Base-by-base conservation (phyloP, 2,329 filamentous ascomycete species). In the Trichoderma asperellum region DNA sequence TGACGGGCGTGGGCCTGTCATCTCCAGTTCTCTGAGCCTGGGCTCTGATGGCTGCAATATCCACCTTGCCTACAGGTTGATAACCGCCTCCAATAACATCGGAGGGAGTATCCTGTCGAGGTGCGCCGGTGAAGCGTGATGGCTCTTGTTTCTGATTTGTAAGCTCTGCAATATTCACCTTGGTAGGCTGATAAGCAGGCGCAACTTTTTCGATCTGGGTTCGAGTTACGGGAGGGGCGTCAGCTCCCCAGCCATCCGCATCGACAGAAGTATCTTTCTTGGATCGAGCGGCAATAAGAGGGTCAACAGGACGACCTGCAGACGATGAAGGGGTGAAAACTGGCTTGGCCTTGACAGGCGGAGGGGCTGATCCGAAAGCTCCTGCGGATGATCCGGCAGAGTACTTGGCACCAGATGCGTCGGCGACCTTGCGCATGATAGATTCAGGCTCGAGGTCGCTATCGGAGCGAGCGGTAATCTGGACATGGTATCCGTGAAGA, bases 381-480 rank as follows among this genome's bases (percentile, higher is more conserved):
- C 86, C 83, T 29, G 84, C 84, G 62, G 88, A 84, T 70, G 86
- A 86, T 66, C 89, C 91, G 12, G 88, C 88, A 4, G 93, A 93
- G 82, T 99, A 99, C 80, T 97, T 98, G 72, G 95, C 89, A 71
- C 96, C 96, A 55, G 96, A 98, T 34, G 96, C 91, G 84, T 98
- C 94, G 70, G 93, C 89, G 59, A 99, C 93, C 81, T 97, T 98
- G 78, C 96, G 91, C 75, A 98, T 87, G 74, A 99, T 97, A 69
- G 86, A 85, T 76, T 97, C 93, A 47, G 94, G 92, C 34, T 91
- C 93, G 71, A 99, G 88, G 77, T 98, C 94, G 76, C 88, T 88
- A 72, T 97, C 93, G 72, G 94, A 96, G 71, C 96, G 92, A 70
- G 96, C 96, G 64, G 94, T 98, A 75, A 99, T 92, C 83, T 99